A percentile compares a stretch with the other conserved stretches of the same genome.
Conservation (phyloP, 805 yeast species). For the Kazachstania africana region DNA sequence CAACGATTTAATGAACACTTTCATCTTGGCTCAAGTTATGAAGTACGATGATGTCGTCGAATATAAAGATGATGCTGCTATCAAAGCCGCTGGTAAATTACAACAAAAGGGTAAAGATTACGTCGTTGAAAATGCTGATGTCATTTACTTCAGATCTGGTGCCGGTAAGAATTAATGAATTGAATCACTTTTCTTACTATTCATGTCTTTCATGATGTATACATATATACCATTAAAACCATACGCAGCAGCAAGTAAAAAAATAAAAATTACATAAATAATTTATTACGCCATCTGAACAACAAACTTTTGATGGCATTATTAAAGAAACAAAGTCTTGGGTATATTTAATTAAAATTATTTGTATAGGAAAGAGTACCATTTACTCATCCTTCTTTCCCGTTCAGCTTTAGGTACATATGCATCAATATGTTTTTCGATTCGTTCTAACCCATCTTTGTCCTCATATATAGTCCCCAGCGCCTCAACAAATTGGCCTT, state of each 20-base stretch:
- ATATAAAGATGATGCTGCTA: slow-evolving; percentile 66
- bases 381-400: slow-evolving; percentile 47
- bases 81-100: slow-evolving; percentile 82
- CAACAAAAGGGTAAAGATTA: slow-evolving; percentile 89
- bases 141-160: slow-evolving; percentile 86
- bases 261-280: neutral
- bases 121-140: slow-evolving; percentile 89
- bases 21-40: slow-evolving; percentile 86
- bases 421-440: slow-evolving; percentile 63
- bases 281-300: neutral
- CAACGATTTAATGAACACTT: slow-evolving; percentile 88
- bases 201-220: no score
- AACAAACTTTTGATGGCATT: no score
- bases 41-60: slow-evolving; percentile 73
- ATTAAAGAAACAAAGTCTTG: no score
- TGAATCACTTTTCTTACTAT: neutral
- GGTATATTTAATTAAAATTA: no score
- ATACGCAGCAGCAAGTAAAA: neutral
- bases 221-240: neutral
- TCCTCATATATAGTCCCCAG: slow-evolving; percentile 84
- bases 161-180: slow-evolving; percentile 66
- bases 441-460: slow-evolving; percentile 61
- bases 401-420: slow-evolving; percentile 66
- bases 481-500: slow-evolving; percentile 90
- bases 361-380: slow-evolving; percentile 34